These are phyloP conservation scores for Pythium grandisporangium DNA, from an alignment of 352 stramenopile genomes.

Conservation along the genomic window DNA sequence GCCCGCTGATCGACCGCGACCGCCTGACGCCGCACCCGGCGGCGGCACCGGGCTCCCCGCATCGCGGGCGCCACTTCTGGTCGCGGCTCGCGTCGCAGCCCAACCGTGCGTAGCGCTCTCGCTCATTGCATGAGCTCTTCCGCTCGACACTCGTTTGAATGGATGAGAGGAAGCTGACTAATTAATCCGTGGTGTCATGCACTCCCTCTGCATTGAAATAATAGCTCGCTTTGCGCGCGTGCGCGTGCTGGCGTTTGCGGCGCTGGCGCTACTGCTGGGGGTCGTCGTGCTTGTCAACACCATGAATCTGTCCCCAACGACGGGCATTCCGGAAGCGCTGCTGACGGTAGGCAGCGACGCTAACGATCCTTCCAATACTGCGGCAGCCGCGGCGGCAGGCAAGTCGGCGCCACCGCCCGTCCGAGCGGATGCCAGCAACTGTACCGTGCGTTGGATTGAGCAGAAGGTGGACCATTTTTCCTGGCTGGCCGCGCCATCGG, in stretches of 20 bases:
- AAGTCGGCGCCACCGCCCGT: conserved; percentile 10
- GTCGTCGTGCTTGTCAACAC: conserved; percentile 69
- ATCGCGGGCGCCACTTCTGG: conserved; percentile 14
- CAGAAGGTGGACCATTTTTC: conserved; percentile 89
- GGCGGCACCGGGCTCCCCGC: conserved; percentile 3
- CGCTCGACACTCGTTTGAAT: no score
- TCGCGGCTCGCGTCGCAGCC: conserved; percentile 11
- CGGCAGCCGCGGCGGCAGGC: no score
- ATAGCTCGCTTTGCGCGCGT: conserved; percentile 19
- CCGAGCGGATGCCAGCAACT: conserved; percentile 52
- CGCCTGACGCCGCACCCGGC: conserved; percentile 7
- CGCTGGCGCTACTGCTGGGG: conserved; percentile 34
- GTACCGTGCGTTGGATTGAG: conserved; percentile 78
- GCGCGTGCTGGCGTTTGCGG: conserved; percentile 40
- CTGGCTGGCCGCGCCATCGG: conserved; percentile 21
- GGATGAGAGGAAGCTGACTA: no score
- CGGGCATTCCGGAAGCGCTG: conserved; percentile 27
- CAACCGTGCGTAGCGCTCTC: conserved; percentile 5
- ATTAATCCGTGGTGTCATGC: neutral
- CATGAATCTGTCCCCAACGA: conserved; percentile 35
- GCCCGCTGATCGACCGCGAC: conserved; percentile 9
- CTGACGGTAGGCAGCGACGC: conserved; percentile 11
- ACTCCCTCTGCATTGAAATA: conserved; percentile 1
- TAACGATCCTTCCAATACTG: neutral
- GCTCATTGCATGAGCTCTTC: neutral